Evolutionary conservation across 1,139 yeast species (phyloP).

Genomic region (Magnusiomyces tetraspermus): DNA sequence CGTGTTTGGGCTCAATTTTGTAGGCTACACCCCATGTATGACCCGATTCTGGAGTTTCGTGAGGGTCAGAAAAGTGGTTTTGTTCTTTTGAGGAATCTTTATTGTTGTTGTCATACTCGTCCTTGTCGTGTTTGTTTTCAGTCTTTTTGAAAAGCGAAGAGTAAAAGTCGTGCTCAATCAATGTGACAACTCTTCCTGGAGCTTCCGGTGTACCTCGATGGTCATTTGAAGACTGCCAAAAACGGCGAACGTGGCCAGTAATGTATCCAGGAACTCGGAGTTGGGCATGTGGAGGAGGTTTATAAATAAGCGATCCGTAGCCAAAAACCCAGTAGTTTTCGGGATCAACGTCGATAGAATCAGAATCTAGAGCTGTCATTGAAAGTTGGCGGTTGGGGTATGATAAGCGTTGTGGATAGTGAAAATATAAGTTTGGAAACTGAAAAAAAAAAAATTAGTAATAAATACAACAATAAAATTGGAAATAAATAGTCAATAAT

Average conservation of each 20-base stretch:
- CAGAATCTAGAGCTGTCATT: neutral
- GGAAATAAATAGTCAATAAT: no score
- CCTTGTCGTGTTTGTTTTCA: neutral
- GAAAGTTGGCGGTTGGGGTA: no score
- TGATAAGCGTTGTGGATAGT: no score
- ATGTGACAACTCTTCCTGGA: conserved; percentile 85
- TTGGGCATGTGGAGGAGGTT: conserved; percentile 73
- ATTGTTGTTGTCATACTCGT: no score
- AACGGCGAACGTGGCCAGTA: conserved; percentile 67
- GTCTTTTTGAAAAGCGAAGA: neutral
- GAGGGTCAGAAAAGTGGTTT: conserved; percentile 34
- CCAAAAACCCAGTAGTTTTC: conserved; percentile 64
- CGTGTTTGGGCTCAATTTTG: conserved; percentile 60
- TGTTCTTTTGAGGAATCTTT: no score
- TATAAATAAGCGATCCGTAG: conserved; percentile 82
- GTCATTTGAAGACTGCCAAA: conserved; percentile 88
- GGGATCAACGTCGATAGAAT: neutral
- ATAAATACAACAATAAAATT: no score
- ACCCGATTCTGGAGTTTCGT: conserved; percentile 37
- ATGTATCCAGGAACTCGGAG: conserved; percentile 64
- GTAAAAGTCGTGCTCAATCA: conserved; percentile 50
- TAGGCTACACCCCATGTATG: conserved; percentile 79
- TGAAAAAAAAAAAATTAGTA: no score
- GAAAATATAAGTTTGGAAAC: no score
- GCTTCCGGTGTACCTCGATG: conserved; percentile 79